Evolutionary conservation across 306 rosid species (phyloP).

Genomic region (Castanea sativa): DNA sequence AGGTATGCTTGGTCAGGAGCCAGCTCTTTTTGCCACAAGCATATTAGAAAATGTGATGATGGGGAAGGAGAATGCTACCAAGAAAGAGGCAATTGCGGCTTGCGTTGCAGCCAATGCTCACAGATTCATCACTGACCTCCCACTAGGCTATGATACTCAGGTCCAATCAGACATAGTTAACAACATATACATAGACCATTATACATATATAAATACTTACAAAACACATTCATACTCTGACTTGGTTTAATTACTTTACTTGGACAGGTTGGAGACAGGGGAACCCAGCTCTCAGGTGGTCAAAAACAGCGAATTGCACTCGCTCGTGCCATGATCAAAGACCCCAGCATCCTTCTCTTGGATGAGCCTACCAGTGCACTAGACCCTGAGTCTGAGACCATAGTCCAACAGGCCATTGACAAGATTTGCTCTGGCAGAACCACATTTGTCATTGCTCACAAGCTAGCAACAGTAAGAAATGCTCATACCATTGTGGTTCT

Average conservation of each 20-base stretch:
- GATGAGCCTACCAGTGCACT: conserved; percentile 97
- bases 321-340: conserved; percentile 86
- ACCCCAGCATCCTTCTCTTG: conserved; percentile 75
- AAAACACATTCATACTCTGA: not conserved
- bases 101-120: conserved; percentile 84
- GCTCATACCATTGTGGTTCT: conserved; percentile 74
- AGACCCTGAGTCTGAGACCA: conserved; percentile 75
- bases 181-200: not conserved
- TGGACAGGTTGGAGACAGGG: conserved; percentile 80
- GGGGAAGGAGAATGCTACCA: conserved; percentile 81
- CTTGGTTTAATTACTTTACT: not conserved
- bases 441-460: conserved; percentile 82
- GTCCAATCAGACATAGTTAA: conserved; percentile 15
- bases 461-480: conserved; percentile 74
- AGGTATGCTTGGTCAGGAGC: conserved; percentile 95
- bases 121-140: conserved; percentile 66
- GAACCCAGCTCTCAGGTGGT: conserved; percentile 88
- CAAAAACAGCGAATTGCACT: conserved; percentile 88
- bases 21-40: conserved; percentile 75
- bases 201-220: not conserved
- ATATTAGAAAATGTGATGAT: conserved; percentile 83
- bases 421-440: conserved; percentile 75
- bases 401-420: conserved; percentile 79
- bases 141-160: conserved; percentile 85
- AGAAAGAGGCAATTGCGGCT: conserved; percentile 77